phyloP scores from a whole-genome alignment of 768 basidiomycete species.

The Dioszegia crocea region DNA sequence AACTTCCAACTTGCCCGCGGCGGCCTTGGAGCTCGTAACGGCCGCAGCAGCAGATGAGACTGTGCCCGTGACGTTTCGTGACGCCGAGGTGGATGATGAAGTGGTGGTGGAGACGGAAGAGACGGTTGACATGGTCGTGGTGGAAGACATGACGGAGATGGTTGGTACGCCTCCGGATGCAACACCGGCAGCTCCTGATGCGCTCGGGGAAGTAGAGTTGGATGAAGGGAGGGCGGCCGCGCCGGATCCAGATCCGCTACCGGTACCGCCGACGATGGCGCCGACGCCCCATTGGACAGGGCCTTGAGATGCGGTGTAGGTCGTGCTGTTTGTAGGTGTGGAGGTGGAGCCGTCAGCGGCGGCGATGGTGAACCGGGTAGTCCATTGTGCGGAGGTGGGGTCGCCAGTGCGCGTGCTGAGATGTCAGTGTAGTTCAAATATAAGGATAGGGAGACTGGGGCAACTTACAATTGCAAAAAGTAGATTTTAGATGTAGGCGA shows the following conservation, averaged over 20 bases:
- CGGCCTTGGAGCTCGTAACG: constrained; percentile 8
- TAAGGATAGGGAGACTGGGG: neutral
- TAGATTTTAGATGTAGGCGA: constrained; percentile 10
- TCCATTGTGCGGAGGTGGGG: constrained; percentile 3
- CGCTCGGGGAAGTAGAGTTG: constrained; percentile 2
- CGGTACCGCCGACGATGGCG: neutral
- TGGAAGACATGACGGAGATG: neutral
- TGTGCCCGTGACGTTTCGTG: neutral
- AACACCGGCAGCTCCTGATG: constrained; percentile 1
- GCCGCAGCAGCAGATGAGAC: neutral
- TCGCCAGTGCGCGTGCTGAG: constrained; percentile 1
- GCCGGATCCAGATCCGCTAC: neutral
- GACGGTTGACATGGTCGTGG: neutral
- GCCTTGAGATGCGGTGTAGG: neutral
- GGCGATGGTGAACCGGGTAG: constrained; percentile 9
- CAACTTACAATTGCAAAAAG: constrained; percentile 9
- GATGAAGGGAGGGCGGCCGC: neutral
- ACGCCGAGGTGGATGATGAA: neutral
- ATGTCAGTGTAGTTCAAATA: neutral
- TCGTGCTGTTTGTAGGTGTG: constrained; percentile 1
- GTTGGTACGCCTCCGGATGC: constrained; percentile 5
- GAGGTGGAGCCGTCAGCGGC: constrained; percentile 4
- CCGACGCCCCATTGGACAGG: constrained; percentile 9
- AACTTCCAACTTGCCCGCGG: constrained; percentile 6
- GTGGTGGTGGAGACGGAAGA: neutral